Conservation (phyloP, 106 monocot species). For the Dendrobium officinale region DNA sequence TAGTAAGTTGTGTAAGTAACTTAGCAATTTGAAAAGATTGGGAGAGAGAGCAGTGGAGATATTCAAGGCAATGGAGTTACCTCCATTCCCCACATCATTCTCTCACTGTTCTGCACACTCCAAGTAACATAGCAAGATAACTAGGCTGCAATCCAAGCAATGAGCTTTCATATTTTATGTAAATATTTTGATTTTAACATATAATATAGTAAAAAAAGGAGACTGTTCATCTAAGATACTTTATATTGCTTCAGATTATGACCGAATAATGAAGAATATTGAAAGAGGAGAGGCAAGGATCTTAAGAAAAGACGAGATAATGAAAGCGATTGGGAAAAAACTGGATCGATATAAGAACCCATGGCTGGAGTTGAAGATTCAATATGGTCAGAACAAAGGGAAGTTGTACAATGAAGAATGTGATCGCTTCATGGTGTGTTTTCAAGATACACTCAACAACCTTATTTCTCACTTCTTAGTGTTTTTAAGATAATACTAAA, state of each 20-base stretch:
- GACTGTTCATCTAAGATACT: neutral
- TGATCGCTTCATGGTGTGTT: slow-evolving; percentile 86
- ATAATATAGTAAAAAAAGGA: neutral
- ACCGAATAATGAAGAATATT: slow-evolving; percentile 91
- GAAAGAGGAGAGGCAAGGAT: slow-evolving; percentile 97
- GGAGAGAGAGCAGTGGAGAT: no score
- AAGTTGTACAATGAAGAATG: slow-evolving; percentile 98
- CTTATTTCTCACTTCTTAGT: neutral
- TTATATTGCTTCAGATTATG: slow-evolving; percentile 54
- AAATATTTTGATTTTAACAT: no score
- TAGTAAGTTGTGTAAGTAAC: no score
- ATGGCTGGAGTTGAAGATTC: slow-evolving; percentile 95
- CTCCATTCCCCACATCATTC: no score
- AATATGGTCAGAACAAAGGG: slow-evolving; percentile 97
- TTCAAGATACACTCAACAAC: neutral
- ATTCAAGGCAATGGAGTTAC: no score
- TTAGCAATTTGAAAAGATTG: no score
- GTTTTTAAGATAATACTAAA: neutral
- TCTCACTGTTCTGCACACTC: no score
- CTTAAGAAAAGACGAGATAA: slow-evolving; percentile 89
- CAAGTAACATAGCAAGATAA: no score
- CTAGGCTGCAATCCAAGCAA: no score
- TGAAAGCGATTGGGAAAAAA: slow-evolving; percentile 91
- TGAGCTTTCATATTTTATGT: no score
- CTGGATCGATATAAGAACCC: slow-evolving; percentile 93